A percentile compares a stretch with the other conserved stretches of the same genome.
Conservation (phyloP, 306 rosid species). For the Malus fusca region DNA sequence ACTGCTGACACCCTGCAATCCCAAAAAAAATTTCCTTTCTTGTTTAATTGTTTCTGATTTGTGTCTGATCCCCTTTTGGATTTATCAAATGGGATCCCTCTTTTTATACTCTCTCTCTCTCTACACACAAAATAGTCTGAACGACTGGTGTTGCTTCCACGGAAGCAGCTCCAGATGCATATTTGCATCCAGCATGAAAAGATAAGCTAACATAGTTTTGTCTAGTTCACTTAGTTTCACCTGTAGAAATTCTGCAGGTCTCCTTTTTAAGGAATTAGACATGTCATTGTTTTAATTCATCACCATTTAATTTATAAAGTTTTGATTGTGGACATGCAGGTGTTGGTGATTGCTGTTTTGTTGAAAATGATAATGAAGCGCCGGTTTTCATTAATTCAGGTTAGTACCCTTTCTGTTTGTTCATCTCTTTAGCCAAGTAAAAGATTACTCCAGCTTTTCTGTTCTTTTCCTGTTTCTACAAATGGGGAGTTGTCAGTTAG, state of each 20-base stretch:
- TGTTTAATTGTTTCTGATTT: no score
- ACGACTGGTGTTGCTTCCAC: background rate
- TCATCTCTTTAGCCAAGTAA: background rate
- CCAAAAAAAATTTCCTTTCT: no score
- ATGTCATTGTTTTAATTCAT: background rate
- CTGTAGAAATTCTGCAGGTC: background rate
- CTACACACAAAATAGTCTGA: background rate
- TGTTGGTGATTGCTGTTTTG: constrained; percentile 94
- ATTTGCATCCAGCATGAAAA: background rate
- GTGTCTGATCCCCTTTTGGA: background rate
- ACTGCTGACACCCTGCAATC: no score
- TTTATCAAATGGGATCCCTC: no score
- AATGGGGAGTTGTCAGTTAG: constrained; percentile 2
- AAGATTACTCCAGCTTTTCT: background rate
- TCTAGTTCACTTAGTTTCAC: background rate
- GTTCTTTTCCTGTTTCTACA: background rate
- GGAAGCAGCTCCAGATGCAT: background rate
- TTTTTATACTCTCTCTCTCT: no score
- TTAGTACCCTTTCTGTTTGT: constrained; percentile 19
- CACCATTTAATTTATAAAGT: constrained; percentile 12
- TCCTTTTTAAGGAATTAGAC: background rate
- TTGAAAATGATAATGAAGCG: constrained; percentile 92
- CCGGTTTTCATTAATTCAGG: constrained; percentile 90
- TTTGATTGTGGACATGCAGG: constrained; percentile 44
- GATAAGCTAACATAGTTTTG: background rate